Evolutionary conservation across 768 basidiomycete genomes (phyloP), one percentile per base, ranked within the genome.

Genomic region (Russula lepida): DNA sequence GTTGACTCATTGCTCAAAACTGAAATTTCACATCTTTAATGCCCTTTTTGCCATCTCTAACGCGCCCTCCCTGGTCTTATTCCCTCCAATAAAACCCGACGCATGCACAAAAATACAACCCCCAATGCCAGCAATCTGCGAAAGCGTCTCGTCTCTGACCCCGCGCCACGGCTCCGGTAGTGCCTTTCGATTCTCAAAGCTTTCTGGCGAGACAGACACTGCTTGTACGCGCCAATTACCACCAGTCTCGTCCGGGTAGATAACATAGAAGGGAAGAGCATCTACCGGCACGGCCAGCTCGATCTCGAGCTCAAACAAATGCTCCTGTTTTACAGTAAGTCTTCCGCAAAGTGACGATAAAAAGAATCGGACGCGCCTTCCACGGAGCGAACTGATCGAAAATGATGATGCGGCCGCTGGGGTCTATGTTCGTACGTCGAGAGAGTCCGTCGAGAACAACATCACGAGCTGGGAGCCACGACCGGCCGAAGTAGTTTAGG

Each of bases 31-130:
- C 54, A 70, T 59, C 12, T 56, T 67, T 61, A 95, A 73, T 23
- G 90, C 88, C 62, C 80, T 74, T 72, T 77, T 78, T 6, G 94
- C 95, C 70, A 98, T 83, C 69, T 78, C 74, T 68, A 98, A 73
- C 2, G 89, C 91, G 25, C 95, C 95, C 43, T 90, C 90, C 75
- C 83, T 89, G 2, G 94, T 93, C 72, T 88, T 85, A 73, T 95
- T 94, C 27, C 94, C 94, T 68, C 97, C 97, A 69, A 94, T 98
- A 72, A 99, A 99, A 8, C 97, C 97, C 60, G 88, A 89, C 1
- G 95, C 92, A 74, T 99, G 97, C 27, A 95, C 85, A 69, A 99
- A 99, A 56, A 97, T 83, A 54, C 95, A 81, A 1, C 86, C 92
- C 0, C 83, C 81, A 62, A 98, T 84, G 2, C 92, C 91, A 17